Evolutionary conservation across 495 filamentous ascomycete genomes (phyloP), one percentile per base, ranked within the genome.

Genomic region (Aspergillus heteromorphus): DNA sequence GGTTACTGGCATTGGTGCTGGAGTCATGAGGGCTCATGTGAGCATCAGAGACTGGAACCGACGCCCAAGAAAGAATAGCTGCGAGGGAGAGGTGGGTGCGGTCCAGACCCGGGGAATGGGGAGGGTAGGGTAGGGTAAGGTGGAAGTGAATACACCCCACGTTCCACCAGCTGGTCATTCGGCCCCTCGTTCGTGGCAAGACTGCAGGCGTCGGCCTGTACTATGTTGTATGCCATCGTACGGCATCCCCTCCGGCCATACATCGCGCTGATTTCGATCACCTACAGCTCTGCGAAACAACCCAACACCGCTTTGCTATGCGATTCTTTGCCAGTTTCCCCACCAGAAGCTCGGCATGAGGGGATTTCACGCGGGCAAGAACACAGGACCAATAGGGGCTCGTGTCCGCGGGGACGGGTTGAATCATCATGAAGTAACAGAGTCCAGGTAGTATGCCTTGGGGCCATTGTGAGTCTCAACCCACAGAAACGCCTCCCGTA

Each of bases 71-170:
- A 20, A 54, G 40, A 51, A 54, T 29, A 36, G 27, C 55, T 29
- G 45, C 40, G 56, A 58, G 43, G 43, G 55, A 48, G 30, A 48
- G 51, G 51, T 48, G 30, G 43, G n/a, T 49, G 48, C 36, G 50
- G 55, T 58, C 55, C 50, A 58, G 55, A 49, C 55, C 55, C 43
- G 49, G 34, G 55, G 55, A 45, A 58, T 57, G 42, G 23, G 36
- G 9, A 38, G 36, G 27, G 16, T 40, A 20, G 49, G 31, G 34
- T 23, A 51, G 30, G 30, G 27, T 18, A 20, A 31, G 27, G 13
- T 11, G 8, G 27, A n/a, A n/a, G n/a, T n/a, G n/a, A n/a, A n/a
- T n/a, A n/a, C n/a, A n/a, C n/a, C n/a, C 21, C 30, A 36, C 14
- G 25, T 19, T 50, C 30, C 48, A 51, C 36, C 36, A 51, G 18